Base-by-base conservation (phyloP, 106 monocot species). In the Narthecium ossifragum region DNA sequence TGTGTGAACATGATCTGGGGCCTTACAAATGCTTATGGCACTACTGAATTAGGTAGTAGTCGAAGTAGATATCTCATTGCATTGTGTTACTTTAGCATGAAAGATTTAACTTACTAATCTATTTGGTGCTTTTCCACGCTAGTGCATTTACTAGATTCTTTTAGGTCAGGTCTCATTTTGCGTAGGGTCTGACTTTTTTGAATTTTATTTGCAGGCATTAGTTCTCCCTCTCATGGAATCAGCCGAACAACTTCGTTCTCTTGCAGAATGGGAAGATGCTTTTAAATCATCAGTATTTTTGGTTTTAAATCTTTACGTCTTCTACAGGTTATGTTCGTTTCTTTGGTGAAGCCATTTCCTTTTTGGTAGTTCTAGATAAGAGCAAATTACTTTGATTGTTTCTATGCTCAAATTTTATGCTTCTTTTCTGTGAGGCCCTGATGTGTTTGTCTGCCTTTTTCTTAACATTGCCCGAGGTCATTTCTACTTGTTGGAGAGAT, bases 271-370 rank as follows among this genome's bases (percentile, higher is more conserved):
- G 96, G 86, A 90, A 67, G 94, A 96, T 71, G 65, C 78, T 55
- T 76, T 90, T 38, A 85, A 86, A 73, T 96, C 94, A 18, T 31
- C 72, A 6, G 53, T 78, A 27, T 86, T 90, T 65, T 62, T 96
- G 62, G 28, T 73, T 52, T 63, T 80, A 25, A 63, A 70, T 53
- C 57, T 84, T 32, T 90, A 75, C 60, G 30, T 73, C 52, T 36
- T 79, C 26, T 72, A 84, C 76, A 86, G 94, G 94, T 96, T 81
- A 28, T n/a, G n/a, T n/a, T n/a, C n/a, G n/a, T n/a, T n/a, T n/a
- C n/a, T n/a, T n/a, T n/a, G n/a, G n/a, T n/a, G n/a, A n/a, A n/a
- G n/a, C n/a, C n/a, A n/a, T n/a, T n/a, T n/a, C n/a, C 10, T 10
- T 46, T 32, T 34, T 6, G 9, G 9, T 49, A 4, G 23, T 43